Conservation (phyloP, 306 rosid species). For the Quercus alba region DNA sequence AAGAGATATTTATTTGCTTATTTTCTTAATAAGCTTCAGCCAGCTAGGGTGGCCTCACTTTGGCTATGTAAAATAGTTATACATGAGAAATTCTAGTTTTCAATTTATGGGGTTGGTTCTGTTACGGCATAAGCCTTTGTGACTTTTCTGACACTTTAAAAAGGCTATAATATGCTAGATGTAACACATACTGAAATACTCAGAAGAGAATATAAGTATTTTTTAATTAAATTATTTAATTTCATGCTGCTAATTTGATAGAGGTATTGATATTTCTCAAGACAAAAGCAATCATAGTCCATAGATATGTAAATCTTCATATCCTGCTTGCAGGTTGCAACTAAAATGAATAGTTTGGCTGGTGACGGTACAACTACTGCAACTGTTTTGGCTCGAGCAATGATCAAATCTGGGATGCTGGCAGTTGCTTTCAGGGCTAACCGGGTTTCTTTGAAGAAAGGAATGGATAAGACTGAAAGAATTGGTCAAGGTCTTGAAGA, state of each 20-base stretch:
- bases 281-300: neutral
- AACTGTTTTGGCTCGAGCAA: slow-evolving; percentile 80
- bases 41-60: neutral
- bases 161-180: neutral
- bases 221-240: neutral
- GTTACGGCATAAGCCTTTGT: neutral
- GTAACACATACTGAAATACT: neutral
- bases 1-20: too few species aligned
- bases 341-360: slow-evolving; percentile 85
- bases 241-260: slow-evolving; percentile 1
- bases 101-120: neutral
- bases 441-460: too few species aligned
- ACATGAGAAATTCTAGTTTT: neutral
- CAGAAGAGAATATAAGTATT: neutral
- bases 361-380: slow-evolving; percentile 99
- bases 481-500: too few species aligned
- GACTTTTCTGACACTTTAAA: neutral
- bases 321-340: slow-evolving; percentile 72
- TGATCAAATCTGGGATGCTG: slow-evolving; percentile 70
- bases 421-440: slow-evolving; percentile 91
- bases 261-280: slow-evolving; percentile 7
- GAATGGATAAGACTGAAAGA: too few species aligned
- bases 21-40: too few species aligned
- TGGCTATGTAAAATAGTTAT: neutral
- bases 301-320: slow-evolving; percentile 20